These are phyloP conservation scores for Naematelia aurantialba DNA, from an alignment of 768 basidiomycete genomes.

Conservation along the genomic window DNA sequence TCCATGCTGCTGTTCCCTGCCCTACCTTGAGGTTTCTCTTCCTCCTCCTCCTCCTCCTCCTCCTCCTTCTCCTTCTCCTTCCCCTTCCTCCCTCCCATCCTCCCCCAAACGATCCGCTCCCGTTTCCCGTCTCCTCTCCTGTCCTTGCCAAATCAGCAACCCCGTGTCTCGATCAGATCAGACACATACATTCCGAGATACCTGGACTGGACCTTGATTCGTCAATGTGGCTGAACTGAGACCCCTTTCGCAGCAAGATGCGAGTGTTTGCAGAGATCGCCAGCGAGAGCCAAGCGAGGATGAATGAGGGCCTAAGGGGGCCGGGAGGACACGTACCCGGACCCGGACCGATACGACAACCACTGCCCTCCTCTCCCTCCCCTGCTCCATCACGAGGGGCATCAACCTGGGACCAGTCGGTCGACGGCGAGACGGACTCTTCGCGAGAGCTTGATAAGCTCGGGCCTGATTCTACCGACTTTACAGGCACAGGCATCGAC, in stretches of 20 bases:
- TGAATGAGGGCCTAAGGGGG: background rate
- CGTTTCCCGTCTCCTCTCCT: too few relatives aligned
- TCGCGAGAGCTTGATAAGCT: background rate
- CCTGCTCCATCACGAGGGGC: background rate
- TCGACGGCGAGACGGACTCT: background rate
- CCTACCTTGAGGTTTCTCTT: background rate
- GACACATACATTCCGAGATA: too few relatives aligned
- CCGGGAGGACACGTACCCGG: too few relatives aligned
- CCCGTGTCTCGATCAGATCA: too few relatives aligned
- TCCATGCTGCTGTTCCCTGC: background rate
- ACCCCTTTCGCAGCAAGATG: constrained; percentile 37
- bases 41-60: too few relatives aligned
- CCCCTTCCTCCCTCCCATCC: too few relatives aligned
- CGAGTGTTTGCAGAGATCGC: constrained; percentile 34
- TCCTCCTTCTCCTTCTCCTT: too few relatives aligned
- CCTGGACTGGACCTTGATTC: background rate
- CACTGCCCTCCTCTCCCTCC: background rate
- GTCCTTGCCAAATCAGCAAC: too few relatives aligned
- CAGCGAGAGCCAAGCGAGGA: constrained; percentile 9
- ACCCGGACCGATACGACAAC: too few relatives aligned
- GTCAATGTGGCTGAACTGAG: too few relatives aligned
- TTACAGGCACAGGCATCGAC: too few relatives aligned
- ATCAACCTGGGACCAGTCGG: background rate
- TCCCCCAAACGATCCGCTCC: too few relatives aligned
- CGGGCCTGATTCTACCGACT: constrained; percentile 3